Percentiles rank a stretch among this genome's conserved stretches.
These are phyloP conservation scores for Oenanthe javanica DNA, from an alignment of 140 eudicot genomes.

Conservation along the genomic window DNA sequence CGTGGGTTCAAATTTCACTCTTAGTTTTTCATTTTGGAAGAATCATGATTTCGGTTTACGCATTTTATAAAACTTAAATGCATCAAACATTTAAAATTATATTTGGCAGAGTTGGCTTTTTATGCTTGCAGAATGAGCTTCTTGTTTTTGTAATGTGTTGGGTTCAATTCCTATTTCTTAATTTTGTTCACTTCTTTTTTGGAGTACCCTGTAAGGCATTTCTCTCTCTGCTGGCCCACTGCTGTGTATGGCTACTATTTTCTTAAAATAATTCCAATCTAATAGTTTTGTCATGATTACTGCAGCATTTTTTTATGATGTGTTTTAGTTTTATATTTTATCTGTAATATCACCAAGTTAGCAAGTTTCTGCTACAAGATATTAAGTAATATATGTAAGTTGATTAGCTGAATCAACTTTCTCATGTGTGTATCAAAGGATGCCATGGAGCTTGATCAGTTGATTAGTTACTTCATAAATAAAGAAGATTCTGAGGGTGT, in stretches of 20 bases:
- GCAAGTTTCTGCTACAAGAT: not conserved
- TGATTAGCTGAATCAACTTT: not conserved
- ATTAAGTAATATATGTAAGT: not conserved
- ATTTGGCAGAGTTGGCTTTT: not conserved
- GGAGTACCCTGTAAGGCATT: not conserved
- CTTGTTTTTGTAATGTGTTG: not conserved
- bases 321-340: not conserved
- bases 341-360: not conserved
- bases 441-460: constrained; percentile 85
- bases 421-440: constrained; percentile 39
- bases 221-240: not conserved
- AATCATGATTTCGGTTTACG: not conserved
- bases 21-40: not conserved
- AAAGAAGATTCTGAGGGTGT: constrained; percentile 98
- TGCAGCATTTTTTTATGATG: not conserved
- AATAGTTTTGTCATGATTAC: not conserved
- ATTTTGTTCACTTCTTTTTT: not conserved
- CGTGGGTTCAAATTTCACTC: not conserved
- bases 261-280: not conserved
- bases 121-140: not conserved
- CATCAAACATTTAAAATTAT: not conserved
- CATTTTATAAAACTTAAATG: not conserved
- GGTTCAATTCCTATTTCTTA: not conserved
- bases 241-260: not conserved
- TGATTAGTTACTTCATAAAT: constrained; percentile 77